Percentiles rank a stretch among this genome's conserved stretches.
These are phyloP conservation scores for Plantago ovata DNA, from an alignment of 257 asterid species.

Conservation along the genomic window DNA sequence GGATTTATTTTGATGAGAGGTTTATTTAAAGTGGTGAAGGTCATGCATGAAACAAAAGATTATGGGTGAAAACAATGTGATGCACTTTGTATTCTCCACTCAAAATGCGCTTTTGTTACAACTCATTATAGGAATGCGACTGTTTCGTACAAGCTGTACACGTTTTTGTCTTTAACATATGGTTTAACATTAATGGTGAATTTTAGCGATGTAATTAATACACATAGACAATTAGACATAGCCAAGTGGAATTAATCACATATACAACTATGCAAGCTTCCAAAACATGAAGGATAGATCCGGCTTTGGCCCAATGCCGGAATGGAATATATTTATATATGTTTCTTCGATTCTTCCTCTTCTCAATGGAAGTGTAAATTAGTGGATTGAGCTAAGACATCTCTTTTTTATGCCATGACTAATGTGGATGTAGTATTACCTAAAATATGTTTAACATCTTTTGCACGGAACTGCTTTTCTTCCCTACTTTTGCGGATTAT, in stretches of 20 bases:
- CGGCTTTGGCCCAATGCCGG: no score
- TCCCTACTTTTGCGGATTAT: no score
- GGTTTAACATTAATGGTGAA: not conserved
- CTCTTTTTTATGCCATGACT: no score
- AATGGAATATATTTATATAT: no score
- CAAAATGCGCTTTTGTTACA: not conserved
- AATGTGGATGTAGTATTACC: no score
- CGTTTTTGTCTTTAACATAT: not conserved
- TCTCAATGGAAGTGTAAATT: no score
- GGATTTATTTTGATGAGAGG: not conserved
- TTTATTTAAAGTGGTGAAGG: slow-evolving; percentile 28
- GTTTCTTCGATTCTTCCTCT: no score
- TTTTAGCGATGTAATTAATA: not conserved
- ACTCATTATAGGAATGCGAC: not conserved
- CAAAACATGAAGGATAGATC: no score
- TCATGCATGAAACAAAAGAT: slow-evolving; percentile 19
- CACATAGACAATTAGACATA: not conserved
- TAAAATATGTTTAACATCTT: no score
- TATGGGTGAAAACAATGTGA: slow-evolving; percentile 34
- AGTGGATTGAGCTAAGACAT: no score
- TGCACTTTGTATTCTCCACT: slow-evolving; percentile 34
- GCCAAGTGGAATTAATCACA: not conserved
- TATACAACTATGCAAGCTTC: not conserved
- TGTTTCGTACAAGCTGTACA: not conserved
- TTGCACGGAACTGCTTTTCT: no score